A percentile compares a stretch with the other conserved stretches of the same genome.
phyloP scores from a whole-genome alignment of 2,329 filamentous ascomycete species.

The Ramularia endophylla region DNA sequence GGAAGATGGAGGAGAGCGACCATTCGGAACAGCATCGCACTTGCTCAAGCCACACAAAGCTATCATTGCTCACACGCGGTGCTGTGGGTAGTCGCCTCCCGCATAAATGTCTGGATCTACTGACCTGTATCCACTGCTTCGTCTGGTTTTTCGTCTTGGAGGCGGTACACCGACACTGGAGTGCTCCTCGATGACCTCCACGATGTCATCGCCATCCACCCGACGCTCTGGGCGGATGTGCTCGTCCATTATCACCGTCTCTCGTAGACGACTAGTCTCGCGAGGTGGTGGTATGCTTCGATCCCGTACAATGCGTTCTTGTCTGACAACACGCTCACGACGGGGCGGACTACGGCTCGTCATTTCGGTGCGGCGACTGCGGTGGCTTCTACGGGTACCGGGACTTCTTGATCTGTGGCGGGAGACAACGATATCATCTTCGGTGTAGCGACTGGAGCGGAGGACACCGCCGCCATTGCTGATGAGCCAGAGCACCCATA shows the following conservation, averaged over 20 bases:
- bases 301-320: conserved; percentile 32
- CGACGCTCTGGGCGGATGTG: conserved; percentile 29
- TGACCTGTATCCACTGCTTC: conserved; percentile 43
- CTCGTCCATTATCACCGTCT: conserved; percentile 41
- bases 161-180: conserved; percentile 37
- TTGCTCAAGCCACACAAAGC: too few species aligned
- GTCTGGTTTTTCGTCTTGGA: conserved; percentile 32
- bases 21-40: too few species aligned
- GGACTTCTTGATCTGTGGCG: conserved; percentile 24
- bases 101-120: too few species aligned
- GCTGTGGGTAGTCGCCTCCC: too few species aligned
- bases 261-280: conserved; percentile 25
- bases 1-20: too few species aligned
- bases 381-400: conserved; percentile 22
- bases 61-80: too few species aligned
- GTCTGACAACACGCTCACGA: conserved; percentile 28
- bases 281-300: conserved; percentile 17
- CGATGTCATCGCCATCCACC: conserved; percentile 48
- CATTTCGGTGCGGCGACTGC: conserved; percentile 31
- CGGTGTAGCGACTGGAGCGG: conserved; percentile 21
- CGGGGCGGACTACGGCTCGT: conserved; percentile 22
- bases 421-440: conserved; percentile 28
- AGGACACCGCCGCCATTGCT: conserved; percentile 28
- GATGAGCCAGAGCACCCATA: conserved; percentile 46
- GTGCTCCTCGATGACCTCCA: conserved; percentile 55